Evolutionary conservation across 192 early-diverging fungal genomes (phyloP).

Genomic region (Coemansia sp.): DNA sequence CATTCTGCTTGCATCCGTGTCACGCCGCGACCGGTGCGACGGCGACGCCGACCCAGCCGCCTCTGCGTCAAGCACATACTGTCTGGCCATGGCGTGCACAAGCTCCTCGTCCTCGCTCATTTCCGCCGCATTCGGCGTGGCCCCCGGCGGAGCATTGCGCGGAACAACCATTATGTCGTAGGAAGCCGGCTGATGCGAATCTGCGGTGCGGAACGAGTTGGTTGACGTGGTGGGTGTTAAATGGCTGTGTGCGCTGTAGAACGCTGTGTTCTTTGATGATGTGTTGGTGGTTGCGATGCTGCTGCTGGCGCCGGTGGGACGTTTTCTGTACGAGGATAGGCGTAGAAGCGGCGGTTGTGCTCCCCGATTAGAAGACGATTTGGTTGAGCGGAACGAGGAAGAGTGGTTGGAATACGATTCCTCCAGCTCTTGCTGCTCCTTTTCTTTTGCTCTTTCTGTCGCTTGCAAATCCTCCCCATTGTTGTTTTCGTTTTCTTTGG

Average conservation of each 20-base stretch:
- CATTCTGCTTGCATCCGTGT: conserved; percentile 30
- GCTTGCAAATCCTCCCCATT: background rate
- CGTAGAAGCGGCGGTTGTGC: conserved; percentile 14
- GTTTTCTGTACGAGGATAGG: conserved; percentile 22
- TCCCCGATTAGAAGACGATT: conserved; percentile 9
- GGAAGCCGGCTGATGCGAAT: background rate
- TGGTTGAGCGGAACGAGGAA: conserved; percentile 18
- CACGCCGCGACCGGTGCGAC: conserved; percentile 32
- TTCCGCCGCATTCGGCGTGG: too few species aligned
- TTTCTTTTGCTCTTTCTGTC: conserved; percentile 6
- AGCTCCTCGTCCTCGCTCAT: conserved; percentile 29
- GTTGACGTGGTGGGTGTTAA: conserved; percentile 9
- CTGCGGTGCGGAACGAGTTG: conserved; percentile 39
- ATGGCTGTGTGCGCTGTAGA: conserved; percentile 40
- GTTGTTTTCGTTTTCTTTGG: background rate
- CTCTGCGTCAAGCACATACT: conserved; percentile 48
- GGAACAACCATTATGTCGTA: background rate
- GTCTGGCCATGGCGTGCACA: conserved; percentile 36
- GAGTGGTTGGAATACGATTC: conserved; percentile 1
- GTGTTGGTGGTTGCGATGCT: conserved; percentile 13
- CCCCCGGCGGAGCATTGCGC: background rate
- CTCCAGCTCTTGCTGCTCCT: background rate
- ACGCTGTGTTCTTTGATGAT: conserved; percentile 35
- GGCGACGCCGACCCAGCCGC: conserved; percentile 42
- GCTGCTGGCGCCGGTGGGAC: background rate